Conservation (phyloP, 2,329 filamentous ascomycete species). For the Aspergillus hiratsukae region DNA sequence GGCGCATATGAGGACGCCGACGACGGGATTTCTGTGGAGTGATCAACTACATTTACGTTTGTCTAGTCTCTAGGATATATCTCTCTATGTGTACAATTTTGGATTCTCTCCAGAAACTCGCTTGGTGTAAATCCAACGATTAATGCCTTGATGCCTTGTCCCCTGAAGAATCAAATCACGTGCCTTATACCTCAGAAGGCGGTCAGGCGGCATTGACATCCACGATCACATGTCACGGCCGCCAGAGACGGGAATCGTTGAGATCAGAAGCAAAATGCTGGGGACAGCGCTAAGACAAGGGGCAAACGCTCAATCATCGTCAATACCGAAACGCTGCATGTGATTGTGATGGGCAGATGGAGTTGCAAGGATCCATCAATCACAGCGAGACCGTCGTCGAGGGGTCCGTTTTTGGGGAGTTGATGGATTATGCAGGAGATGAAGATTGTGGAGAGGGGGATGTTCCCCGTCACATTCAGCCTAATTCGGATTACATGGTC, state of each 20-base stretch:
- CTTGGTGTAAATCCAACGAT: neutral
- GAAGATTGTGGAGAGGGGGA: neutral
- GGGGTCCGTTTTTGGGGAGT: neutral
- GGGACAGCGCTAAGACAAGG: neutral
- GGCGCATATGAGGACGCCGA: conserved; percentile 19
- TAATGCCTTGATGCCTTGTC: neutral
- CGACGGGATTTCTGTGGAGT: conserved; percentile 24
- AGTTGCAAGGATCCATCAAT: neutral
- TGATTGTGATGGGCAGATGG: neutral
- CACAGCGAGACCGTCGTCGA: neutral
- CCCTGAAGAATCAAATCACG: neutral
- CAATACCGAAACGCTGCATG: neutral
- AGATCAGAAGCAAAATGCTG: neutral
- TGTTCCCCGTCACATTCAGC: neutral
- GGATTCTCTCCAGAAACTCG: neutral
- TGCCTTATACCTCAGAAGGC: neutral
- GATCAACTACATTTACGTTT: conserved; percentile 6
- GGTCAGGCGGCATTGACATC: conserved; percentile 1
- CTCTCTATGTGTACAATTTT: neutral
- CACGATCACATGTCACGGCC: conserved; percentile 9
- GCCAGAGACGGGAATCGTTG: conserved; percentile 1
- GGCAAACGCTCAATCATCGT: neutral
- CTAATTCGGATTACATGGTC: neutral
- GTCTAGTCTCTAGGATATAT: neutral
- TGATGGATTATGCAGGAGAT: neutral